Percentiles rank a stretch among this genome's conserved stretches.
phyloP scores from a whole-genome alignment of 345 rosid genomes.

The Pistacia vera region DNA sequence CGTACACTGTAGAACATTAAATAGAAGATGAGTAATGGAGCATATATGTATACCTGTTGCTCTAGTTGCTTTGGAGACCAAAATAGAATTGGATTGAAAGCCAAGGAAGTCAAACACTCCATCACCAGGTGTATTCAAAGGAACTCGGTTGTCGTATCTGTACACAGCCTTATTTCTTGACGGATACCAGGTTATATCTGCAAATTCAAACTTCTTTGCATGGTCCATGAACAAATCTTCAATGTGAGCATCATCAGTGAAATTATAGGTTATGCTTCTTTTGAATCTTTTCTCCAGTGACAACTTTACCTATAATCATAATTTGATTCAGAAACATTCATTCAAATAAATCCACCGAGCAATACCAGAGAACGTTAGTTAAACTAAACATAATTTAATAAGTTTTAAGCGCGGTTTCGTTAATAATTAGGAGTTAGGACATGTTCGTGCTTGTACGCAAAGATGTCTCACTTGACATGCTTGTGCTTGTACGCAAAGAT shows the following conservation, averaged over 20 bases:
- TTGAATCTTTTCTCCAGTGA: constrained; percentile 68
- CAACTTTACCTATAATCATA: constrained; percentile 54
- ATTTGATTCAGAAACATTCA: background rate
- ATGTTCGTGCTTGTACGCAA: background rate
- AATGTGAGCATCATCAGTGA: constrained; percentile 58
- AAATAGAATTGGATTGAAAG: constrained; percentile 62
- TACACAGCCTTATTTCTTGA: constrained; percentile 71
- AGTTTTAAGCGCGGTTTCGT: too few species aligned
- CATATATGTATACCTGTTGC: constrained; percentile 46
- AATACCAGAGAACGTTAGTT: background rate
- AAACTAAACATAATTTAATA: too few species aligned
- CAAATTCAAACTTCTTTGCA: constrained; percentile 69
- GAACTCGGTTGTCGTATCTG: constrained; percentile 67
- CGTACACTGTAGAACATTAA: background rate
- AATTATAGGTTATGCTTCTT: constrained; percentile 71
- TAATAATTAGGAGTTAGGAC: too few species aligned
- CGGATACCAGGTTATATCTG: constrained; percentile 88
- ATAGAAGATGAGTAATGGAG: background rate
- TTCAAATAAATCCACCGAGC: background rate
- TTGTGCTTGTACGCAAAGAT: background rate
- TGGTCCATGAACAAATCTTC: constrained; percentile 63
- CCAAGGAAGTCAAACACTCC: constrained; percentile 77
- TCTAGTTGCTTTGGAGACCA: constrained; percentile 60
- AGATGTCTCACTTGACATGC: too few species aligned
- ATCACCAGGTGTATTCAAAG: constrained; percentile 47